Conservation (phyloP, 2,329 filamentous ascomycete species). For the Simplicillium sp. region DNA sequence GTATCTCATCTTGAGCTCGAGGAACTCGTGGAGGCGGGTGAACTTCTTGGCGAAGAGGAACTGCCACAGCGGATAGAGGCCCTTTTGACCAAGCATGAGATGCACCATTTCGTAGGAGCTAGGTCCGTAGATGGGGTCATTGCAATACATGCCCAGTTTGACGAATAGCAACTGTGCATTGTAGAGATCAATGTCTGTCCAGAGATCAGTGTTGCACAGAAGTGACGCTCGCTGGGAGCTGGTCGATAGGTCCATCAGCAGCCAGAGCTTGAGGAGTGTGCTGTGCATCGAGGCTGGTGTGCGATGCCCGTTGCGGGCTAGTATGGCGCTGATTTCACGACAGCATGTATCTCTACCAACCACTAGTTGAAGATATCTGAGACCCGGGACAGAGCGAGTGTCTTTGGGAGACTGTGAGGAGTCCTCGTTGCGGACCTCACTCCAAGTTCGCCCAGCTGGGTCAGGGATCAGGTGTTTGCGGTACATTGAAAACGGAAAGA, state of each 20-base stretch:
- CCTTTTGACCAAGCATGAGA: conserved; percentile 50
- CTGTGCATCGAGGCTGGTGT: conserved; percentile 36
- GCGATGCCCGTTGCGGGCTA: conserved; percentile 49
- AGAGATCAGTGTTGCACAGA: conserved; percentile 41
- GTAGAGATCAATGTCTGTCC: conserved; percentile 51
- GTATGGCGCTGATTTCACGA: conserved; percentile 51
- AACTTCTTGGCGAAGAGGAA: conserved; percentile 49
- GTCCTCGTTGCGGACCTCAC: conserved; percentile 2
- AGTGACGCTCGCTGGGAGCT: conserved; percentile 43
- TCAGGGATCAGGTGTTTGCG: conserved; percentile 47
- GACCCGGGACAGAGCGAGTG: conserved; percentile 46
- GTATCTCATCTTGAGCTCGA: conserved; percentile 51
- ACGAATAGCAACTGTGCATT: conserved; percentile 55
- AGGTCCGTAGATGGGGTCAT: conserved; percentile 49
- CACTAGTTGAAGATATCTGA: conserved; percentile 62
- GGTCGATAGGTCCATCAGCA: conserved; percentile 57
- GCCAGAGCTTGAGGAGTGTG: conserved; percentile 60
- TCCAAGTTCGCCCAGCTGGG: conserved; percentile 38
- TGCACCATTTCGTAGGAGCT: conserved; percentile 40
- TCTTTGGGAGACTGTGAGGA: conserved; percentile 11
- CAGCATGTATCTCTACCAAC: conserved; percentile 45
- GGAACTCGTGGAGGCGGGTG: conserved; percentile 36
- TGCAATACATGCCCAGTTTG: conserved; percentile 64
- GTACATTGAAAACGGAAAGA: conserved; percentile 57
- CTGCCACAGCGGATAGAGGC: conserved; percentile 45